Evolutionary conservation across 1,284 basidiomycete genomes (phyloP).

Genomic region (Melanopsichium pennsylvanicum): DNA sequence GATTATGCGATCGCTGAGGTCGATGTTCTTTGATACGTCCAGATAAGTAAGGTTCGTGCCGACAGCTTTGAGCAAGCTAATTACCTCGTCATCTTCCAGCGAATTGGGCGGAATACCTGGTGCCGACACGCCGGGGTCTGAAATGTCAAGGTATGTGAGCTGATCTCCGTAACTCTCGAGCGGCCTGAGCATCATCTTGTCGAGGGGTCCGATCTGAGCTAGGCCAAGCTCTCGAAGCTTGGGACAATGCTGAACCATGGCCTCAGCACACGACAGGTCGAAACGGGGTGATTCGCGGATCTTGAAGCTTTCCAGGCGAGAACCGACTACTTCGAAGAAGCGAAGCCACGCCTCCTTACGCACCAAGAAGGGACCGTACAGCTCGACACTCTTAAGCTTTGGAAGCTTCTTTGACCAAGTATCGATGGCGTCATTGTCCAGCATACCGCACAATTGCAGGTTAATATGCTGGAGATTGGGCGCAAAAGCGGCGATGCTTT

Average conservation of each 20-base stretch:
- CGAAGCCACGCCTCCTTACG: conserved; percentile 77
- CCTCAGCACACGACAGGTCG: conserved; percentile 75
- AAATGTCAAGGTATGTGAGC: conserved; percentile 73
- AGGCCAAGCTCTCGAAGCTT: conserved; percentile 77
- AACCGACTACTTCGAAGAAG: conserved; percentile 75
- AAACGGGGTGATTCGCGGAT: conserved; percentile 84
- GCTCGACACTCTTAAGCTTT: conserved; percentile 76
- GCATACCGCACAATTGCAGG: conserved; percentile 86
- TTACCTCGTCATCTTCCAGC: conserved; percentile 73
- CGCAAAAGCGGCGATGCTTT: conserved; percentile 52
- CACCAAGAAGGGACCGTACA: conserved; percentile 89
- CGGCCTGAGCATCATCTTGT: conserved; percentile 54
- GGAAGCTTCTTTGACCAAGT: conserved; percentile 75
- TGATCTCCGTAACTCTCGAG: conserved; percentile 67
- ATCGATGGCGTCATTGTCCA: conserved; percentile 76
- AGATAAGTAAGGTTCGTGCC: conserved; percentile 72
- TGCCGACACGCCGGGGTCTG: conserved; percentile 69
- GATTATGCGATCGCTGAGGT: conserved; percentile 73
- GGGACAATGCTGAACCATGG: conserved; percentile 74
- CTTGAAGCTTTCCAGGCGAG: conserved; percentile 75
- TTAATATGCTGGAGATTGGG: conserved; percentile 67
- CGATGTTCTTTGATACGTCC: conserved; percentile 73
- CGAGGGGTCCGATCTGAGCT: conserved; percentile 76
- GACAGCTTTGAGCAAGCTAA: conserved; percentile 71
- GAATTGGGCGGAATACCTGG: conserved; percentile 65